phyloP scores from a whole-genome alignment of 768 basidiomycete species.

The Megacollybia marginata region DNA sequence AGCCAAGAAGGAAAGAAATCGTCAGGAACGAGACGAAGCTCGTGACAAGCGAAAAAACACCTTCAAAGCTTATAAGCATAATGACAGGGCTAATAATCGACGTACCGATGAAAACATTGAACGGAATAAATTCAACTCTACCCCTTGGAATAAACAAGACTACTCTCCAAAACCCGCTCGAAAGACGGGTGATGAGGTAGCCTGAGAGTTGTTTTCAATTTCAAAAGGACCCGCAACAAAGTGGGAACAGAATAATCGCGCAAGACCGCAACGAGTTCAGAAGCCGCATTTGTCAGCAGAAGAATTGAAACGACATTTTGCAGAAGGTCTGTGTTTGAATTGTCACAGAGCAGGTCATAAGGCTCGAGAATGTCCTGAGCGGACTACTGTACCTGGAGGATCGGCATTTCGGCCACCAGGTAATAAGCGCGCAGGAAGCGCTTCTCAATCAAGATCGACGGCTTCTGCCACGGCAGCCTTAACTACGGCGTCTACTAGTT shows the following conservation, averaged over 20 bases:
- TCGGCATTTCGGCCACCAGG: slow-evolving; percentile 6
- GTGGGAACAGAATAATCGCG: not conserved
- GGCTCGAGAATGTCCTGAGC: slow-evolving; percentile 20
- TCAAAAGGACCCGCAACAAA: not conserved
- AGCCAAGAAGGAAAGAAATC: not conserved
- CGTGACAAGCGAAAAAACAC: not conserved
- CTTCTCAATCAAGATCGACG: not conserved
- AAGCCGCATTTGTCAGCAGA: slow-evolving; percentile 2
- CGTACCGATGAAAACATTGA: not conserved
- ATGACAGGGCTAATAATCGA: not conserved
- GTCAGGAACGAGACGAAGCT: not conserved
- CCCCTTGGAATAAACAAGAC: not conserved
- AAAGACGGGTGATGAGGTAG: not conserved
- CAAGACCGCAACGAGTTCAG: not conserved
- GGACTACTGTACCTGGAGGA: slow-evolving; percentile 9
- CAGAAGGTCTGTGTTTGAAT: slow-evolving; percentile 19
- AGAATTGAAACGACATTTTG: slow-evolving; percentile 5
- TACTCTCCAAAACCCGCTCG: no score
- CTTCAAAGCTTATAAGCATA: no score
- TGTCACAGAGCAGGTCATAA: slow-evolving; percentile 21
- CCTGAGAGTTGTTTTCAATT: not conserved
- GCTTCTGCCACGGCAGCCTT: not conserved
- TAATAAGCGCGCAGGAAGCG: no score
- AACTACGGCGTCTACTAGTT: not conserved
- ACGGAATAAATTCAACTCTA: not conserved